Conservation (phyloP, 164 flowering plant genomes). For the Berberis thunbergii region DNA sequence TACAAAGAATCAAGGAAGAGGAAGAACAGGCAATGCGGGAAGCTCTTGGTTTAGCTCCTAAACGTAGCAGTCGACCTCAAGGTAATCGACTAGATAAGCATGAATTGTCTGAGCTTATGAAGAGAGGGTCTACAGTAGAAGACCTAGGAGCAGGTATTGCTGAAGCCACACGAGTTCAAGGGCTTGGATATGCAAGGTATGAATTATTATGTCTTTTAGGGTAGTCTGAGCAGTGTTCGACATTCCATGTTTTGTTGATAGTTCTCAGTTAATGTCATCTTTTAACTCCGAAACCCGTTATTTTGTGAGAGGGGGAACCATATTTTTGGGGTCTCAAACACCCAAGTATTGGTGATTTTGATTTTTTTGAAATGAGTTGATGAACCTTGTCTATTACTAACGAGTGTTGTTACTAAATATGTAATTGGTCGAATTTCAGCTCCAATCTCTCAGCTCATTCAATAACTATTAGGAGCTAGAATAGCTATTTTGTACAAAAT, state of each 20-base stretch:
- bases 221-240: not conserved
- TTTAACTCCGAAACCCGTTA: too few species aligned
- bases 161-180: slow-evolving; percentile 84
- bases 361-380: too few species aligned
- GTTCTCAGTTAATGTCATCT: not conserved
- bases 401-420: too few species aligned
- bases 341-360: too few species aligned
- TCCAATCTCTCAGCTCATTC: too few species aligned
- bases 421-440: too few species aligned
- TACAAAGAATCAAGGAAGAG: slow-evolving; percentile 72
- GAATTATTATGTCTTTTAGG: not conserved
- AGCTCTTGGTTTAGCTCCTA: slow-evolving; percentile 95
- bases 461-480: too few species aligned
- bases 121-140: slow-evolving; percentile 88
- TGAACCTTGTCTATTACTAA: too few species aligned
- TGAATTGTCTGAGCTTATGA: slow-evolving; percentile 76
- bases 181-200: slow-evolving; percentile 86
- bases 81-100: slow-evolving; percentile 89
- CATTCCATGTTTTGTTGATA: not conserved
- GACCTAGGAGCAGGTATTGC: slow-evolving; percentile 87
- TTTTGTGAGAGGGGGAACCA: too few species aligned
- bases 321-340: too few species aligned
- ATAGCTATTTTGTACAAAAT: too few species aligned
- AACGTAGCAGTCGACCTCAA: slow-evolving; percentile 48
- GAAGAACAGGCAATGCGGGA: slow-evolving; percentile 98